These are phyloP conservation scores for Cubamyces sp. DNA, from an alignment of 768 basidiomycete genomes.

Conservation along the genomic window DNA sequence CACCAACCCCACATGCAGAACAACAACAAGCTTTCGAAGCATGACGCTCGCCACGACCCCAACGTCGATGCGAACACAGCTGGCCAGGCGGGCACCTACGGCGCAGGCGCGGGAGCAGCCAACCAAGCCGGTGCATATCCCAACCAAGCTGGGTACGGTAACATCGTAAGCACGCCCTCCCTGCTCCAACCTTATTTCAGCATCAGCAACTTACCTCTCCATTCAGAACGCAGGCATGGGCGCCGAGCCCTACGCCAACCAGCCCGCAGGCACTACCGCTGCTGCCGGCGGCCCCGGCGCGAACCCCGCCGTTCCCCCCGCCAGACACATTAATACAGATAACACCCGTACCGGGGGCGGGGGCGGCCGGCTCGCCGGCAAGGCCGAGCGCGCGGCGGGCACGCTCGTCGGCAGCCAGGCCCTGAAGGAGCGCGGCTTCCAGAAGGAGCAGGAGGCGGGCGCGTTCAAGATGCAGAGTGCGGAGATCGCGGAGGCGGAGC, in stretches of 20 bases:
- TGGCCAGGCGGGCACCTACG: background rate
- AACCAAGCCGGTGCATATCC: constrained; percentile 1
- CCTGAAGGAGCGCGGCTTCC: constrained; percentile 51
- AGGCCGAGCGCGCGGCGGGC: constrained; percentile 52
- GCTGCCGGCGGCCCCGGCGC: constrained; percentile 1
- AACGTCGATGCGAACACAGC: background rate
- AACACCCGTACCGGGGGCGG: constrained; percentile 26
- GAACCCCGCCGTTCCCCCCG: constrained; percentile 28
- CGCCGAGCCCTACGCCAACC: background rate
- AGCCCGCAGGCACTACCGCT: background rate
- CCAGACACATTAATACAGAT: constrained; percentile 26
- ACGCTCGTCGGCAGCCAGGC: constrained; percentile 48
- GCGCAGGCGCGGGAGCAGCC: background rate
- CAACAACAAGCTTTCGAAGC: background rate
- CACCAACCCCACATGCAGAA: background rate
- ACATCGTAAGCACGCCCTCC: background rate
- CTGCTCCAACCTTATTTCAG: no score
- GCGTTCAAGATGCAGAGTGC: constrained; percentile 47
- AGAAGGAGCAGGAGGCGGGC: constrained; percentile 58
- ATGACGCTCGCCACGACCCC: constrained; percentile 3
- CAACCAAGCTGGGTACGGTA: constrained; percentile 5
- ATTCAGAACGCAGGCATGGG: background rate
- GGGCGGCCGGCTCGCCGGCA: constrained; percentile 47
- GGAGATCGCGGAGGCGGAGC: constrained; percentile 58
- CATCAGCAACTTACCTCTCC: no score